Evolutionary conservation across 2,329 filamentous ascomycete species (phyloP), one percentile per base, ranked within the genome.

Genomic region (Ophiostoma tasmaniense): DNA sequence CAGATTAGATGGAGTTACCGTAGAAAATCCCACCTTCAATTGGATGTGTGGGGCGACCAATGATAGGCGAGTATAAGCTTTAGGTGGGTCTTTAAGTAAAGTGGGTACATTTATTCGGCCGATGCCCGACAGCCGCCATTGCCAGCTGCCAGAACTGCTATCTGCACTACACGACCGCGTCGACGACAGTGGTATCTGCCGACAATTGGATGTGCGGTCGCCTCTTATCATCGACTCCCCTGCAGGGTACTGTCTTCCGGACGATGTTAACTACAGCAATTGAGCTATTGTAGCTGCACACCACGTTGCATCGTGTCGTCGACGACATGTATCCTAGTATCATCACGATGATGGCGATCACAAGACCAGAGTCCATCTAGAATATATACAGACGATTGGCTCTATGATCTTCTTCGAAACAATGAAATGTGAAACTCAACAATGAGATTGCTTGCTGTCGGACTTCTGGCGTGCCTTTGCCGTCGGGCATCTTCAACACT

Each of bases 1-100:
- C 25, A 55, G 50, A 55, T 55, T 25, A 55, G 50, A 55, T 55
- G 50, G n/a, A 55, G 50, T 10, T 55, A 11, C 50, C 22, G 50
- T 55, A n/a, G 50, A 55, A 55, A 55, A 55, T 55, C 50, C 50
- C 50, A 55, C 50, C 50, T 55, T 55, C 50, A 55, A 55, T 55
- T 55, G 50, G n/a, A 8, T 5, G 50, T 22, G n/a, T 22, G 50
- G 22, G 10, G n/a, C n/a, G 10, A 2, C 50, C 50, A 55, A 55
- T 28, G n/a, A 55, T 3, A 25, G 10, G 22, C 50, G 22, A 25
- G 22, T 25, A 13, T 17, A 45, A 45, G 17, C 42, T n/a, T 2
- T 8, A 1, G 20, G 22, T 55, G 50, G 50, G n/a, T 11, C n/a
- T 25, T 3, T 3, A 11, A 20, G 1, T 55, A 25, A 55, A 55